Percentiles rank a stretch among this genome's conserved stretches.
Evolutionary conservation across 2,329 filamentous ascomycete genomes (phyloP).

Genomic region (Polytolypa hystricis): DNA sequence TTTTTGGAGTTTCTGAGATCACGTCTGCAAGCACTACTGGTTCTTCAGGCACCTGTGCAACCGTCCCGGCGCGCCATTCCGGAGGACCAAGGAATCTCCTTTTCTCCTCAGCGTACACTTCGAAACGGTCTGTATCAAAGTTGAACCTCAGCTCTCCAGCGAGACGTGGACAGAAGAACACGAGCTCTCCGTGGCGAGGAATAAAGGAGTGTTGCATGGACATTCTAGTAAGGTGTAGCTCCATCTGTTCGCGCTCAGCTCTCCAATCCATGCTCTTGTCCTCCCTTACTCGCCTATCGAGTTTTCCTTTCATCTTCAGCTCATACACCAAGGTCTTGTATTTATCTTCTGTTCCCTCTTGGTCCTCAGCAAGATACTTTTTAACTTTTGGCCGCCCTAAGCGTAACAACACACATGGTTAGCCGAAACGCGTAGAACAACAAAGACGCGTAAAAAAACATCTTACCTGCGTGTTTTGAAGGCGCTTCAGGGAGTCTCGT

Average conservation of each 20-base stretch:
- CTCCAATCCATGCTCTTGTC: slow-evolving; percentile 46
- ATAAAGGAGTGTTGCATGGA: slow-evolving; percentile 38
- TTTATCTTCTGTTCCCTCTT: slow-evolving; percentile 44
- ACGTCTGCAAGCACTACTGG: slow-evolving; percentile 37
- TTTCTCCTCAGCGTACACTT: slow-evolving; percentile 25
- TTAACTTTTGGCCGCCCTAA: slow-evolving; percentile 7
- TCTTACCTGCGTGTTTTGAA: no score
- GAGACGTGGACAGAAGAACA: slow-evolving; percentile 39
- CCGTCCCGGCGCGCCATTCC: slow-evolving; percentile 46
- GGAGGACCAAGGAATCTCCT: slow-evolving; percentile 28
- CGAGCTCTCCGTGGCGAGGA: slow-evolving; percentile 46
- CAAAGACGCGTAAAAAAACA: no score
- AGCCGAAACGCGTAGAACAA: no score
- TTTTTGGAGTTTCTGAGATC: slow-evolving; percentile 27
- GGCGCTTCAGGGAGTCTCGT: no score
- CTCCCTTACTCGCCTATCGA: slow-evolving; percentile 41
- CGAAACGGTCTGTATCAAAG: slow-evolving; percentile 16
- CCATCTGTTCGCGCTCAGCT: slow-evolving; percentile 36
- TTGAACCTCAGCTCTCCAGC: slow-evolving; percentile 29
- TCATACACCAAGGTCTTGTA: slow-evolving; percentile 40
- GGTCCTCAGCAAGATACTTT: slow-evolving; percentile 25
- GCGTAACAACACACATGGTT: no score
- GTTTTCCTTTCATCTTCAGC: slow-evolving; percentile 29
- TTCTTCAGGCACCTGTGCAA: slow-evolving; percentile 42
- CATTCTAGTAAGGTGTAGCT: slow-evolving; percentile 31